phyloP scores from a whole-genome alignment of 176 grass and related monocot genomes.

The Elaeis guineensis region DNA sequence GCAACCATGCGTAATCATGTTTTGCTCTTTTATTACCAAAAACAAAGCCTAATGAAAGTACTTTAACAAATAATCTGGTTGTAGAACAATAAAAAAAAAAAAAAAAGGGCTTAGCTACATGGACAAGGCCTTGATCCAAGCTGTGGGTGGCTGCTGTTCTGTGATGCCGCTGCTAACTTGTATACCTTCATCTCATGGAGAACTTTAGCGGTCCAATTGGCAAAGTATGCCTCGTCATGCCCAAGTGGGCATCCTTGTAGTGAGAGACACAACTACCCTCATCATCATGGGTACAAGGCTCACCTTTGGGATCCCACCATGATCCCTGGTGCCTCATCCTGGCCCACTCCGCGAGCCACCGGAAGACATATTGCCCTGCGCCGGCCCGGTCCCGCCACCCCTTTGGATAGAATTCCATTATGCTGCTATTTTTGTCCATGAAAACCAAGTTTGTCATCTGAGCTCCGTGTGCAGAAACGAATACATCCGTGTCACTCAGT shows the following conservation, averaged over 20 bases:
- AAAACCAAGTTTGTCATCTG: conserved; percentile 66
- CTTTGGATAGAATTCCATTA: conserved; percentile 73
- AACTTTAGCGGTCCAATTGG: conserved; percentile 32
- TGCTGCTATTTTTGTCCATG: conserved; percentile 60
- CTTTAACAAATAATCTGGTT: no score
- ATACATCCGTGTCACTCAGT: conserved; percentile 52
- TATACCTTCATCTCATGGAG: conserved; percentile 24
- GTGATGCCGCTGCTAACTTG: conserved; percentile 4
- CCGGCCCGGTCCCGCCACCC: conserved; percentile 56
- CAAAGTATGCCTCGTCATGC: conserved; percentile 40
- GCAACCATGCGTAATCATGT: no score
- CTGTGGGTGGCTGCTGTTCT: neutral
- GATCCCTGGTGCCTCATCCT: conserved; percentile 65
- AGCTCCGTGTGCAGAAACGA: conserved; percentile 53
- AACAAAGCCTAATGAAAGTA: no score
- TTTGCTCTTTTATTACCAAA: no score
- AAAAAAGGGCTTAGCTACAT: no score
- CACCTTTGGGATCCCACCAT: conserved; percentile 45
- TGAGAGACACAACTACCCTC: conserved; percentile 14
- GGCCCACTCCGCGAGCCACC: conserved; percentile 35
- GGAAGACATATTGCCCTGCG: conserved; percentile 45
- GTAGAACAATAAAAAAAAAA: no score
- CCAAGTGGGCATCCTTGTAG: conserved; percentile 45
- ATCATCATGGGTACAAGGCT: conserved; percentile 21
- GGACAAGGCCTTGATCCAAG: no score